Conservation (phyloP, 345 rosid genomes). For the Populus euphratica region DNA sequence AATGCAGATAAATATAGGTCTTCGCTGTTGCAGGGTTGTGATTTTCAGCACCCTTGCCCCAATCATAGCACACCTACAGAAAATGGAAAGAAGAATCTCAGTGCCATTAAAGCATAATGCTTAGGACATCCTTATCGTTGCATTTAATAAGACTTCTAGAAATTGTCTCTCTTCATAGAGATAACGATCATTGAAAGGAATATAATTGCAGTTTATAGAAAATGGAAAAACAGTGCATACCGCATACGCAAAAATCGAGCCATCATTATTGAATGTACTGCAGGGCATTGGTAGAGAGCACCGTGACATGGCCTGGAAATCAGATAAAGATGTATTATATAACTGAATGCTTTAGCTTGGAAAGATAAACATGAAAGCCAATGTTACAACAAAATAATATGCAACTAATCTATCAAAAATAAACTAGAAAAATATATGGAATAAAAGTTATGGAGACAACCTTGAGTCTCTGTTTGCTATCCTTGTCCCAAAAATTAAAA, state of each 20-base stretch:
- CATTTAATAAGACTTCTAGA: background rate
- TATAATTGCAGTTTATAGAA: background rate
- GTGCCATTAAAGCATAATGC: background rate
- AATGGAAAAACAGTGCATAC: slow-evolving; percentile 30
- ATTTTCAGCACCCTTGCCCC: slow-evolving; percentile 90
- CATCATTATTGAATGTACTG: slow-evolving; percentile 90
- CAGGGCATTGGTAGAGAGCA: slow-evolving; percentile 86
- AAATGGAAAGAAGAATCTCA: slow-evolving; percentile 1
- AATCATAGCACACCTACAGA: slow-evolving; percentile 80
- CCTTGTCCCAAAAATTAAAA: slow-evolving; percentile 99
- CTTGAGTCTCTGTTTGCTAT: slow-evolving; percentile 97
- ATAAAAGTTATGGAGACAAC: slow-evolving; percentile 31
- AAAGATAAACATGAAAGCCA: background rate
- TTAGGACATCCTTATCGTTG: background rate
- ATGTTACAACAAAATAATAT: background rate
- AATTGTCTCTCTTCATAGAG: background rate
- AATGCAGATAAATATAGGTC: slow-evolving; percentile 52
- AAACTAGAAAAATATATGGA: background rate
- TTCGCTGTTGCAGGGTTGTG: slow-evolving; percentile 74
- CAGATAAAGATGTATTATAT: background rate
- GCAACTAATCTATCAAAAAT: background rate
- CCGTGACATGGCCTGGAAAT: slow-evolving; percentile 82
- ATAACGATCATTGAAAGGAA: background rate
- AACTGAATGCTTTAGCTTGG: background rate
- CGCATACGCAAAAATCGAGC: slow-evolving; percentile 87